Base-by-base conservation (phyloP, 2,329 filamentous ascomycete genomes). In the Talaromyces islandicus region DNA sequence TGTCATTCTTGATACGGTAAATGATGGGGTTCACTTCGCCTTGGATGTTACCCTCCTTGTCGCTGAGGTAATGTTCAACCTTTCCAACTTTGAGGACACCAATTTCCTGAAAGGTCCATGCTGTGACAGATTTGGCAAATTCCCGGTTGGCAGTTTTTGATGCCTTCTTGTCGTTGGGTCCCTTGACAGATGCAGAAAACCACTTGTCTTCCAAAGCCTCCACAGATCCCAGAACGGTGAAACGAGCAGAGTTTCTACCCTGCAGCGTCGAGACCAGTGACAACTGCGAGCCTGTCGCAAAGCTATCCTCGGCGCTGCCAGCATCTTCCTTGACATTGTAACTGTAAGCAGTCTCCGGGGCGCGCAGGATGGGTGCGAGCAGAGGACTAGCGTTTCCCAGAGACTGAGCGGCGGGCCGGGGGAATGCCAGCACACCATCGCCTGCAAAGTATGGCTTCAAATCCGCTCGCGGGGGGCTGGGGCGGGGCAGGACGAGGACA, bases 1-100 rank as follows among this genome's bases (percentile, higher is more conserved):
- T 92, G 71, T 97, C 88, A 77, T 91, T 96, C 84, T 97, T 99
- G 73, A 99, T 87, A 65, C 94, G 86, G 80, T 99, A 99, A 66
- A 97, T 92, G 59, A 80, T 84, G 10, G 93, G 92, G 80, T 97
- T 97, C 60, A 76, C 60, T 52, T 75, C 72, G 57, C 75, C 72
- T 2, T 64, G 84, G 64, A 71, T 79, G 74, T 64, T 75, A 61
- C 77, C 81, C 66, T 83, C 84, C 66, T 85, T 71, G 62, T 81
- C 79, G 58, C 68, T 71, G 61, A 85, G 74, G 70, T 87, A 87
- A 77, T 99, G 94, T 77, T 92, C 85, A 64, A 97, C 83, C 69
- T 83, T 85, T 72, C 91, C 91, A 68, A 96, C 90, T 68, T 89
- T 88, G 67, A 99, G 74, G 11, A 99, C 91, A 67, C 94, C 94